A percentile compares a stretch with the other conserved stretches of the same genome.
phyloP scores from a whole-genome alignment of 345 rosid species.

The Melaleuca alternifolia region DNA sequence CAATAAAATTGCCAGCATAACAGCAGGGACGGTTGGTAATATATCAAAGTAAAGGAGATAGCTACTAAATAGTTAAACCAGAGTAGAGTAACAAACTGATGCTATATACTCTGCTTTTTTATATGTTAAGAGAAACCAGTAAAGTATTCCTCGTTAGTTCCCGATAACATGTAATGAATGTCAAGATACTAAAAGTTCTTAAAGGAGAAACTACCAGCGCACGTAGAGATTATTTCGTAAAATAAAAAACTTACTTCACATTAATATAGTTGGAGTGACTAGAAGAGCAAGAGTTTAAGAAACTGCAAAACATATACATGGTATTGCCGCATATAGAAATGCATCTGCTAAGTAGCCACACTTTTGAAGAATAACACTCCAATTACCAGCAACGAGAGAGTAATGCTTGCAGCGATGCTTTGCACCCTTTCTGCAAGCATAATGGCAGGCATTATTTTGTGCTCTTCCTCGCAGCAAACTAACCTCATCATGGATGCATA shows the following conservation, averaged over 20 bases:
- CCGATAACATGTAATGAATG: not conserved
- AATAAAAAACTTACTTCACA: not conserved
- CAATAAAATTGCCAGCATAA: not conserved
- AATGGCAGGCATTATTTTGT: conserved; percentile 74
- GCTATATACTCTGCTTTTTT: not conserved
- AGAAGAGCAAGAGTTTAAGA: not conserved
- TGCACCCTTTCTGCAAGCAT: conserved; percentile 48
- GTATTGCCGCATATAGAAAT: not conserved
- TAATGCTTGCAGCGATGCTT: conserved; percentile 50
- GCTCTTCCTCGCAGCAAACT: conserved; percentile 80
- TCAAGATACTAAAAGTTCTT: not conserved
- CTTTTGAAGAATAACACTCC: not conserved
- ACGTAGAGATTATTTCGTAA: not conserved
- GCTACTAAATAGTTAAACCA: not conserved
- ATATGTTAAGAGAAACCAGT: not conserved
- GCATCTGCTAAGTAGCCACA: not conserved
- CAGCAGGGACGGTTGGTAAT: not conserved
- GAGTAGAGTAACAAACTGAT: not conserved
- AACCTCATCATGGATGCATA: conserved; percentile 82
- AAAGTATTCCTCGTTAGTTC: not conserved
- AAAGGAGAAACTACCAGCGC: not conserved
- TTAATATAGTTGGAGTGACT: not conserved
- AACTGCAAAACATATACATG: not conserved
- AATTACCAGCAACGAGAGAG: conserved; percentile 35
- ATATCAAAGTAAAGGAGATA: not conserved